Conservation (phyloP, 768 basidiomycete genomes). For the Polyporus arcularius region DNA sequence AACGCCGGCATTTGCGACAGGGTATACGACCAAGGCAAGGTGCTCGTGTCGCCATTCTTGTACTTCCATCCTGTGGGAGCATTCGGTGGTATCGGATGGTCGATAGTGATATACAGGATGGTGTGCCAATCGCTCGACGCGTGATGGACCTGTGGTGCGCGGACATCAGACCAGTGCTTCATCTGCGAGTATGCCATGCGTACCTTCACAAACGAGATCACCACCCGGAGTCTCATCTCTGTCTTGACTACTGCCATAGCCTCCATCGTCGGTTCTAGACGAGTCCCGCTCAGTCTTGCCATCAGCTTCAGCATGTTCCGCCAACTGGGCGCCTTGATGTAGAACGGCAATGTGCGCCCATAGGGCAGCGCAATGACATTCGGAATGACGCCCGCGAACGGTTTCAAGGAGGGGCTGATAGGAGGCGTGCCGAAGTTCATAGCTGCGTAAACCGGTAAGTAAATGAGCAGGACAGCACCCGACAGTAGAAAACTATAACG, state of each 20-base stretch:
- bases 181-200: constrained; percentile 16
- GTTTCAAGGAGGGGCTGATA: constrained; percentile 47
- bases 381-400: constrained; percentile 60
- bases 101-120: constrained; percentile 76
- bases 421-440: constrained; percentile 65
- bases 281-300: constrained; percentile 70
- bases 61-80: constrained; percentile 48
- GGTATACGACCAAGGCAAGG: constrained; percentile 73
- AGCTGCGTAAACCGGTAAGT: constrained; percentile 42
- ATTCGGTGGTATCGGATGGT: constrained; percentile 58
- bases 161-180: neutral
- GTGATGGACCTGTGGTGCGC: constrained; percentile 52
- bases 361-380: constrained; percentile 75
- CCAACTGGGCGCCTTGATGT: constrained; percentile 77
- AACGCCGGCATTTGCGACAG: constrained; percentile 60
- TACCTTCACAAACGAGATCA: constrained; percentile 81
- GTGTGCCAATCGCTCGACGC: constrained; percentile 67
- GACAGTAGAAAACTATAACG: constrained; percentile 33
- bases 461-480: neutral
- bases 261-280: constrained; percentile 70
- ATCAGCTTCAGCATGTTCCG: constrained; percentile 71
- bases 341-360: constrained; percentile 65
- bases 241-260: constrained; percentile 58
- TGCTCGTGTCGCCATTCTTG: constrained; percentile 58
- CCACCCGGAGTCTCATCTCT: constrained; percentile 64